A percentile compares a stretch with the other conserved stretches of the same genome.
phyloP scores from a whole-genome alignment of 805 yeast genomes.

The Yarrowia osloensis region DNA sequence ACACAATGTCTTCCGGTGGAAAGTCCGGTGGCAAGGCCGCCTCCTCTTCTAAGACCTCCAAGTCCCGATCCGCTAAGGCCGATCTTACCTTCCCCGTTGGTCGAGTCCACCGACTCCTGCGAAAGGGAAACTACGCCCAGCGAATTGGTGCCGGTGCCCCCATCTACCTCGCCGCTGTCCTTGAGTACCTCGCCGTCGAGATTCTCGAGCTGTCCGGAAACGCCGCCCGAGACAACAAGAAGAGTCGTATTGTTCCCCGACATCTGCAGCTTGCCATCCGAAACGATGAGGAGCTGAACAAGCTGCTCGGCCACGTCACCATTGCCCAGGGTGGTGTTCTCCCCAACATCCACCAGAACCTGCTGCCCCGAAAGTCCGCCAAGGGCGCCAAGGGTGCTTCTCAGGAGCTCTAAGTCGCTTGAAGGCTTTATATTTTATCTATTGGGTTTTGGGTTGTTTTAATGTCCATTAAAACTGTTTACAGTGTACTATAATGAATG shows the following conservation, averaged over 20 bases:
- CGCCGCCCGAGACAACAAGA: constrained; percentile 99
- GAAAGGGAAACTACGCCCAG: constrained; percentile 98
- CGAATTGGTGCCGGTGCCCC: constrained; percentile 99
- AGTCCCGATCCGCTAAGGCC: constrained; percentile 97
- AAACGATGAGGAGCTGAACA: constrained; percentile 98
- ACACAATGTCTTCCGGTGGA: constrained; percentile 75
- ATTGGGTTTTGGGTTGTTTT: constrained; percentile 21
- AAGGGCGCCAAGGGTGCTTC: constrained; percentile 45
- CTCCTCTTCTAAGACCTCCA: constrained; percentile 90
- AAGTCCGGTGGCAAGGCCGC: constrained; percentile 91
- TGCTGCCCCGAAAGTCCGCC: constrained; percentile 67
- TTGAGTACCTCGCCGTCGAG: constrained; percentile 95
- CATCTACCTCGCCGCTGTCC: constrained; percentile 90
- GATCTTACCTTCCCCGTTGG: constrained; percentile 99
- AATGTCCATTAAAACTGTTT: constrained; percentile 24
- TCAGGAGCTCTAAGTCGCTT: constrained; percentile 44
- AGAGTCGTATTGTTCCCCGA: constrained; percentile 98
- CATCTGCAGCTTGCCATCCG: constrained; percentile 98
- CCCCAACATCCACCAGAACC: constrained; percentile 94
- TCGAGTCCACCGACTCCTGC: constrained; percentile 94
- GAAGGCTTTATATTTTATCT: constrained; percentile 4
- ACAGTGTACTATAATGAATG: constrained; percentile 26
- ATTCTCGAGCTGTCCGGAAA: constrained; percentile 97
- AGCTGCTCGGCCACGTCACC: constrained; percentile 87
- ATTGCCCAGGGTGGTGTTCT: constrained; percentile 99